Evolutionary conservation across 1,284 basidiomycete genomes (phyloP).

Genomic region (Pseudozyma hubeiensis): DNA sequence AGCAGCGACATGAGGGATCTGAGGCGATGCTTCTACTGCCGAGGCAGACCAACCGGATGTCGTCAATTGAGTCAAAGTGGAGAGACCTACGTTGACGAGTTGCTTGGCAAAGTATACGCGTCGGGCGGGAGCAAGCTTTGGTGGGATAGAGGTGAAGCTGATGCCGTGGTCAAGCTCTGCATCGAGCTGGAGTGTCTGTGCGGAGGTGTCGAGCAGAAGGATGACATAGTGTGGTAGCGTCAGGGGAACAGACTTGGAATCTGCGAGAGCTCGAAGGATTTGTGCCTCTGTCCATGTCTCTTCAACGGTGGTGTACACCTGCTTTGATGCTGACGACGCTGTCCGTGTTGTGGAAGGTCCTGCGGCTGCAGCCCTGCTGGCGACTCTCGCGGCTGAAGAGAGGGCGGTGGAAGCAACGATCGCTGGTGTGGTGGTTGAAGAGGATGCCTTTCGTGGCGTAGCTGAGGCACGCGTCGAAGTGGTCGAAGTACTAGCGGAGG

Average conservation of each 20-base stretch:
- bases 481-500: slow-evolving; percentile 11
- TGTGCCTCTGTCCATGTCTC: slow-evolving; percentile 30
- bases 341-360: background rate
- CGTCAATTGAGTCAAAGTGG: slow-evolving; percentile 18
- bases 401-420: background rate
- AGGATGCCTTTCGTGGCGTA: background rate
- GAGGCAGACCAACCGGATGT: slow-evolving; percentile 32
- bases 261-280: slow-evolving; percentile 21
- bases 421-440: background rate
- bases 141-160: slow-evolving; percentile 3
- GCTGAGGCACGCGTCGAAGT: slow-evolving; percentile 15
- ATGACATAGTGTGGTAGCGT: slow-evolving; percentile 22
- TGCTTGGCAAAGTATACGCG: slow-evolving; percentile 51
- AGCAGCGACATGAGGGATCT: slow-evolving; percentile 11
- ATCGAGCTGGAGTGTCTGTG: slow-evolving; percentile 21
- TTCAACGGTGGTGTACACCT: background rate
- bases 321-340: background rate
- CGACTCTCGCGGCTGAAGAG: slow-evolving; percentile 8
- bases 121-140: slow-evolving; percentile 19
- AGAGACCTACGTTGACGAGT: slow-evolving; percentile 50
- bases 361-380: slow-evolving; percentile 3
- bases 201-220: slow-evolving; percentile 24
- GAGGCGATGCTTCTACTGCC: background rate
- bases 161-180: slow-evolving; percentile 6
- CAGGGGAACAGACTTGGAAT: slow-evolving; percentile 5